Percentiles rank a stretch among this genome's conserved stretches.
phyloP scores from a whole-genome alignment of 2,329 filamentous ascomycete genomes.

The Ophiocordyceps australis region DNA sequence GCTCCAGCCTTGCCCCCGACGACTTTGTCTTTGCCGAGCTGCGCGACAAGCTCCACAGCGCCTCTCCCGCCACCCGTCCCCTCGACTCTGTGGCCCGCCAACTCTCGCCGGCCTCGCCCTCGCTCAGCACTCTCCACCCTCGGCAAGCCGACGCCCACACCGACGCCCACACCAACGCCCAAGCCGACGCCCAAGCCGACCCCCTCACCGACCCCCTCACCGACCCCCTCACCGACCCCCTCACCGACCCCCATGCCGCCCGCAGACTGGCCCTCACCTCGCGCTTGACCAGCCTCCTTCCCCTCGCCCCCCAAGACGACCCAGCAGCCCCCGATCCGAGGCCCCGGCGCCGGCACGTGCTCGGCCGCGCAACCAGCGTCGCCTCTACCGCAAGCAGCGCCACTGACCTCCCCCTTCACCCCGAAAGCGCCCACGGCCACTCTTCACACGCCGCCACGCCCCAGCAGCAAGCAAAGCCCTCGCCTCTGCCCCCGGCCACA shows the following conservation, averaged over 20 bases:
- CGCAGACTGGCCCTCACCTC: no score
- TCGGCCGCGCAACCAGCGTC: constrained; percentile 41
- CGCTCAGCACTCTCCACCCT: constrained; percentile 23
- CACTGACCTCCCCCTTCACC: constrained; percentile 12
- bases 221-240: no score
- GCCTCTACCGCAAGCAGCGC: constrained; percentile 29
- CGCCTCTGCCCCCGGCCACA: constrained; percentile 23
- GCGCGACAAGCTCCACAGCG: no score
- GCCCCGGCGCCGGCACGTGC: constrained; percentile 26
- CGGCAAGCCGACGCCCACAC: constrained; percentile 1
- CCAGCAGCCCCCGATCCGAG: no score
- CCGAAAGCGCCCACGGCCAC: constrained; percentile 6
- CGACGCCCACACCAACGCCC: not conserved
- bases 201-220: no score
- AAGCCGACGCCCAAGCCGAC: constrained; percentile 3
- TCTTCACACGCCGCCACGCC: constrained; percentile 4
- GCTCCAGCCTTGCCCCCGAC: constrained; percentile 24
- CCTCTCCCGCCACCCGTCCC: no score
- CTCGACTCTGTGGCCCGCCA: no score
- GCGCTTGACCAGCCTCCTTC: no score
- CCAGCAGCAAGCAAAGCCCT: constrained; percentile 3
- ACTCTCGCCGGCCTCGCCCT: no score
- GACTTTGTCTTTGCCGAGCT: constrained; percentile 29
- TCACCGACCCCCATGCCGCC: no score
- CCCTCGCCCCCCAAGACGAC: no score